Evolutionary conservation across 2,329 filamentous ascomycete species (phyloP).

Genomic region (Colletotrichum graminicola): DNA sequence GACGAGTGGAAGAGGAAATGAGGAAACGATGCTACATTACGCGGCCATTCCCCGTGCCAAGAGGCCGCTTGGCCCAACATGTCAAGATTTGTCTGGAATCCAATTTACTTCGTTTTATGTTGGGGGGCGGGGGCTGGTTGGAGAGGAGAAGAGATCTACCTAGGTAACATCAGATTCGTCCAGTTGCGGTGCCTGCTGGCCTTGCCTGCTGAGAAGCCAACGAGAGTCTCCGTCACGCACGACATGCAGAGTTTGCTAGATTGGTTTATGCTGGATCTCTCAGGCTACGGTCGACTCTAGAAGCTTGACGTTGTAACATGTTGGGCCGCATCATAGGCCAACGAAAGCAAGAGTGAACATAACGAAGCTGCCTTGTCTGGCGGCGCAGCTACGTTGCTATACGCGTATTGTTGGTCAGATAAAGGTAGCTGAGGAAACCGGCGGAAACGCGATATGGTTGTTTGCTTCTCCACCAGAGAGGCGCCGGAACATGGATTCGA

Average conservation of each 20-base stretch:
- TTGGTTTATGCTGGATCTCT: too few species aligned
- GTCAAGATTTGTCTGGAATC: conserved; percentile 17
- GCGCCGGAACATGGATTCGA: conserved; percentile 14
- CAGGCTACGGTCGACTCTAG: too few species aligned
- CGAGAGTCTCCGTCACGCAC: too few species aligned
- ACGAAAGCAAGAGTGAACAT: conserved; percentile 21
- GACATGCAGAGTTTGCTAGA: too few species aligned
- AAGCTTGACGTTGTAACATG: too few species aligned
- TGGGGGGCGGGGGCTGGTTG: conserved; percentile 6
- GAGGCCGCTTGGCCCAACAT: conserved; percentile 14
- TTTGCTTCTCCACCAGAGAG: conserved; percentile 21
- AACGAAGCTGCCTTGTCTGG: conserved; percentile 22
- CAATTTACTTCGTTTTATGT: conserved; percentile 31
- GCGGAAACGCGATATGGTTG: conserved; percentile 11
- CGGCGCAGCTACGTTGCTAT: not conserved
- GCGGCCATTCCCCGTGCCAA: conserved; percentile 28
- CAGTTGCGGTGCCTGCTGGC: too few species aligned
- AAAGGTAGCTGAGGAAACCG: not conserved
- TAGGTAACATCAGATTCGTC: too few species aligned
- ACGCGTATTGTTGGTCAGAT: too few species aligned
- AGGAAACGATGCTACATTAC: conserved; percentile 8
- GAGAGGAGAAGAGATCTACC: not conserved
- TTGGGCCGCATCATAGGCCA: conserved; percentile 24
- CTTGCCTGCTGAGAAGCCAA: too few species aligned
- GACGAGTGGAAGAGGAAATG: not conserved